These are phyloP conservation scores for Elsinoe australis DNA, from an alignment of 2,329 filamentous ascomycete genomes.

Conservation along the genomic window DNA sequence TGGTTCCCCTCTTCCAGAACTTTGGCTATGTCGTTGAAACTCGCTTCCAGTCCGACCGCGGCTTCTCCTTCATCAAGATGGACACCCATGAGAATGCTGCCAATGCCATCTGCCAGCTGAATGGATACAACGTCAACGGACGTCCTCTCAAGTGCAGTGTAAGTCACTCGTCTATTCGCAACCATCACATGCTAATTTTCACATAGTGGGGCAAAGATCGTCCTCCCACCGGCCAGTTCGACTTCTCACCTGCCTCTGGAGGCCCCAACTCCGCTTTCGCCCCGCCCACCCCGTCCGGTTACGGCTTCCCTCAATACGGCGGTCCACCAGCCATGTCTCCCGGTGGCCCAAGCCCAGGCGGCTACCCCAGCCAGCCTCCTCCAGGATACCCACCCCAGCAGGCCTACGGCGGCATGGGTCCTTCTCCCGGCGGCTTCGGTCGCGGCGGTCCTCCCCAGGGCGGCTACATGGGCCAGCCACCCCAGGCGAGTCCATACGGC, in stretches of 20 bases:
- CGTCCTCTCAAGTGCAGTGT: conserved; percentile 97
- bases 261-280: conserved; percentile 58
- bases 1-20: conserved; percentile 97
- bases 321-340: conserved; percentile 60
- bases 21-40: conserved; percentile 97
- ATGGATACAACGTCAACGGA: conserved; percentile 95
- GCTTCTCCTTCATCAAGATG: conserved; percentile 99
- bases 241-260: conserved; percentile 71
- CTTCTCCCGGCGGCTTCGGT: conserved; percentile 75
- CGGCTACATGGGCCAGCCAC: conserved; percentile 46
- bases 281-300: conserved; percentile 64
- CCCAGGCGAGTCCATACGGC: conserved; percentile 41
- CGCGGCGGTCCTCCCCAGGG: conserved; percentile 55
- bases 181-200: conserved; percentile 21
- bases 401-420: conserved; percentile 44
- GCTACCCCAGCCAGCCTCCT: conserved; percentile 46
- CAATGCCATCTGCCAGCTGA: conserved; percentile 96
- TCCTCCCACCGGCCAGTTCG: conserved; percentile 73
- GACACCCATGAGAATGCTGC: conserved; percentile 96
- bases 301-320: conserved; percentile 91
- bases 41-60: conserved; percentile 93
- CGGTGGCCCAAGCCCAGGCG: conserved; percentile 33
- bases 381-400: conserved; percentile 55
- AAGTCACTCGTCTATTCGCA: conserved; percentile 43
- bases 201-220: conserved; percentile 97